Conservation (phyloP, 2,329 filamentous ascomycete species). For the Phaeophleospora eucalypticola region DNA sequence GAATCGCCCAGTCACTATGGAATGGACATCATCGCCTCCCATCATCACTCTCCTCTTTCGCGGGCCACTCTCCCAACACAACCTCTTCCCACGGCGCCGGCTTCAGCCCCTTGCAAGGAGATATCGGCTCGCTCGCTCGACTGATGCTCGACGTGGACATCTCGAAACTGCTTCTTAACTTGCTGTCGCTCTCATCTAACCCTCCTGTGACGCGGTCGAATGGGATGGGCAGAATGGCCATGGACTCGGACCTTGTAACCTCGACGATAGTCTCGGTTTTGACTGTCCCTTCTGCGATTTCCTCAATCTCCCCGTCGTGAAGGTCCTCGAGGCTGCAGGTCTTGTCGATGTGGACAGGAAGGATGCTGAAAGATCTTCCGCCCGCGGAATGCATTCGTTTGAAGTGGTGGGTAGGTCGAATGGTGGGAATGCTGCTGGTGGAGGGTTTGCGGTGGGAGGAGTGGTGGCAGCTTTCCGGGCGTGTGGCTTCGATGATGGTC, state of each 20-base stretch:
- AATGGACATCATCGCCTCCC: no score
- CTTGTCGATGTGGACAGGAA: neutral
- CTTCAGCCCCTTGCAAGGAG: neutral
- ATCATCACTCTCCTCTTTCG: no score
- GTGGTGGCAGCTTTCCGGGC: neutral
- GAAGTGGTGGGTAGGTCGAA: neutral
- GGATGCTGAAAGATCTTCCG: neutral
- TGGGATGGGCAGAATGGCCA: neutral
- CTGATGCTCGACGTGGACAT: neutral
- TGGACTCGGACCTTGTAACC: neutral
- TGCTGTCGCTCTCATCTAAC: neutral
- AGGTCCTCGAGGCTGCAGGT: conserved; percentile 6
- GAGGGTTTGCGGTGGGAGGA: neutral
- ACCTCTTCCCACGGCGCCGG: neutral
- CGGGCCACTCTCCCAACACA: neutral
- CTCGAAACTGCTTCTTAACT: neutral
- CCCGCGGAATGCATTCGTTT: no score
- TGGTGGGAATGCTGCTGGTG: neutral
- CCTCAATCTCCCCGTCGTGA: neutral
- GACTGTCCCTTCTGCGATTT: conserved; percentile 2
- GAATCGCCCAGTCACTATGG: no score
- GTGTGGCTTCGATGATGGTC: conserved; percentile 36
- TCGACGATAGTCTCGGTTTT: conserved; percentile 15
- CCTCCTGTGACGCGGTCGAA: no score
- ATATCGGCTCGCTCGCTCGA: neutral